These are phyloP conservation scores for Colletotrichum eremochloae DNA, from an alignment of 2,329 filamentous ascomycete genomes.

Conservation along the genomic window DNA sequence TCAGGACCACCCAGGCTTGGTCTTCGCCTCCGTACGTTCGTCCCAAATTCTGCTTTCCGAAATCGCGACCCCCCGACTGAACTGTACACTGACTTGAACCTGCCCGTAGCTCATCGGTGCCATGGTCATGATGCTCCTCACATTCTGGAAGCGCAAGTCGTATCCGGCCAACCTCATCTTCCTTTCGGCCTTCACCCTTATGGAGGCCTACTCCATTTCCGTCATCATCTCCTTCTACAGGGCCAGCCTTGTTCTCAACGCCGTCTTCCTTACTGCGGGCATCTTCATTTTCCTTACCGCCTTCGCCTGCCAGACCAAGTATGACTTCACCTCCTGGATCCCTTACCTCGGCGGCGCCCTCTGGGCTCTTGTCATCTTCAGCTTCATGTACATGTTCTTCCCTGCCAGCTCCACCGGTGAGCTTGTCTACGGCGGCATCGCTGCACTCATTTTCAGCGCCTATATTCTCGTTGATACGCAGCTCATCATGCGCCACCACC, in stretches of 20 bases:
- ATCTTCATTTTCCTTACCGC: slow-evolving; percentile 84
- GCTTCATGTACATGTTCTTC: slow-evolving; percentile 93
- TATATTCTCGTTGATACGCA: slow-evolving; percentile 98
- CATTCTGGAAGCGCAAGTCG: slow-evolving; percentile 95
- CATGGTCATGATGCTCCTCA: slow-evolving; percentile 86
- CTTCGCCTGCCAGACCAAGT: slow-evolving; percentile 97
- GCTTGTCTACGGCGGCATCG: slow-evolving; percentile 85
- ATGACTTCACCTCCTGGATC: slow-evolving; percentile 98
- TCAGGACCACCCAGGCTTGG: slow-evolving; percentile 83
- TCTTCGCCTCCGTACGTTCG: slow-evolving; percentile 80
- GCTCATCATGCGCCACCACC: slow-evolving; percentile 93
- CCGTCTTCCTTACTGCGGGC: slow-evolving; percentile 87
- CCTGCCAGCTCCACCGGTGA: slow-evolving; percentile 85
- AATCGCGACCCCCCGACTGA: neutral
- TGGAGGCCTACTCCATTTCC: slow-evolving; percentile 94
- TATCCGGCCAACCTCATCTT: slow-evolving; percentile 97
- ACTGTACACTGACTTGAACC: slow-evolving; percentile 43
- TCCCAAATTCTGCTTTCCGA: slow-evolving; percentile 20
- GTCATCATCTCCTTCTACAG: slow-evolving; percentile 95
- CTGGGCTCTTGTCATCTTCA: slow-evolving; percentile 92
- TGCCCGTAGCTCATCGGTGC: slow-evolving; percentile 77
- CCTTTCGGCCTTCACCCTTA: slow-evolving; percentile 87
- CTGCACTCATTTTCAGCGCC: slow-evolving; percentile 89
- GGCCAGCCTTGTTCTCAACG: slow-evolving; percentile 86
- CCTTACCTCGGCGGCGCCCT: slow-evolving; percentile 92